These are phyloP conservation scores for Penicillium antarcticum DNA, from an alignment of 495 filamentous ascomycete species.

Conservation along the genomic window DNA sequence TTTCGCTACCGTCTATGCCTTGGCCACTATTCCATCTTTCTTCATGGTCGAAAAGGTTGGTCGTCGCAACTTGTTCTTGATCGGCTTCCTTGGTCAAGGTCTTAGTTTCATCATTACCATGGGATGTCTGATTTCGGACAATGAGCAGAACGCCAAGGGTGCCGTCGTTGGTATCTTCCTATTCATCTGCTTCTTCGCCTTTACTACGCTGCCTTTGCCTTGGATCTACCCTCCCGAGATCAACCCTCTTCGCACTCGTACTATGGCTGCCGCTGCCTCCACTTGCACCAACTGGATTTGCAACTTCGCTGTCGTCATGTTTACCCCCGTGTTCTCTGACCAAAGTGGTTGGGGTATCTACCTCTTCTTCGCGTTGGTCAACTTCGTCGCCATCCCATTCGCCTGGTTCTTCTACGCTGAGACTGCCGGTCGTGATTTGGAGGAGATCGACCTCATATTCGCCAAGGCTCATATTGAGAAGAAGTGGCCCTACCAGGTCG, in stretches of 20 bases:
- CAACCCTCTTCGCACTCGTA: constrained; percentile 68
- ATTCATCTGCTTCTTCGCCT: constrained; percentile 40
- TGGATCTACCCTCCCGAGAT: constrained; percentile 80
- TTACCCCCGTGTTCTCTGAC: constrained; percentile 40
- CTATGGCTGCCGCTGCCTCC: constrained; percentile 53
- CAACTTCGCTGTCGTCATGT: constrained; percentile 48
- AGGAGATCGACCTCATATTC: constrained; percentile 64
- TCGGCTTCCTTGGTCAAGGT: constrained; percentile 59
- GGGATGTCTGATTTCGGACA: constrained; percentile 25
- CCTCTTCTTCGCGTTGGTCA: constrained; percentile 67
- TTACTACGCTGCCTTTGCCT: constrained; percentile 43
- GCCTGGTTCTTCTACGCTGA: constrained; percentile 70
- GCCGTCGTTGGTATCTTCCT: constrained; percentile 40
- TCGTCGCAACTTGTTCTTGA: constrained; percentile 67
- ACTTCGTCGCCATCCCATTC: constrained; percentile 62
- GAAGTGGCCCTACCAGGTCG: constrained; percentile 36
- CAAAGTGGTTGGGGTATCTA: constrained; percentile 33
- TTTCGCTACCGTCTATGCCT: constrained; percentile 75
- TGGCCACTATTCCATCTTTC: constrained; percentile 54
- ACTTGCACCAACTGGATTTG: constrained; percentile 46
- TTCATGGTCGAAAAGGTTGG: constrained; percentile 73
- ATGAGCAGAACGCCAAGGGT: constrained; percentile 27
- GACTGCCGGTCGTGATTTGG: constrained; percentile 63
- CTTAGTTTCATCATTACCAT: constrained; percentile 37
- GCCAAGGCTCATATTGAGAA: constrained; percentile 41